A percentile compares a stretch with the other conserved stretches of the same genome.
Evolutionary conservation across 495 filamentous ascomycete genomes (phyloP).

Genomic region (Penicillium taxi): DNA sequence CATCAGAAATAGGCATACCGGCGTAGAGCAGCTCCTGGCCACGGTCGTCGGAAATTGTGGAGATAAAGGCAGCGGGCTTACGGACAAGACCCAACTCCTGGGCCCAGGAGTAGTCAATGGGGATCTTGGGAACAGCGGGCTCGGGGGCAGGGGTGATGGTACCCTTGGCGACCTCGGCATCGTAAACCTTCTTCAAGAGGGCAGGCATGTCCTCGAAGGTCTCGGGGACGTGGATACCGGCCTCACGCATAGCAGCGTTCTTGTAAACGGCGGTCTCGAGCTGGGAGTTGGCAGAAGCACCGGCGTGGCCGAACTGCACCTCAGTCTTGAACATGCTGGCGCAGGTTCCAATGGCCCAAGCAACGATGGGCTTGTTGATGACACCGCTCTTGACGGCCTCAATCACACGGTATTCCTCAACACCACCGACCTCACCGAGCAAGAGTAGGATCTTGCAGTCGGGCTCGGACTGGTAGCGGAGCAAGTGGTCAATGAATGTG

Average conservation of each 20-base stretch:
- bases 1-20: conserved; percentile 98
- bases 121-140: conserved; percentile 95
- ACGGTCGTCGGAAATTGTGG: conserved; percentile 99
- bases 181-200: conserved; percentile 68
- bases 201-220: conserved; percentile 94
- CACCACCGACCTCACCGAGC: conserved; percentile 96
- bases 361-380: conserved; percentile 97
- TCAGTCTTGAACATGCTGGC: conserved; percentile 99
- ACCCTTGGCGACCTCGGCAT: conserved; percentile 74
- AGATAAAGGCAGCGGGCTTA: conserved; percentile 99
- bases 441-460: conserved; percentile 95
- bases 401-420: conserved; percentile 99
- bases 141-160: conserved; percentile 77
- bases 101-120: conserved; percentile 99
- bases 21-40: conserved; percentile 98
- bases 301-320: conserved; percentile 98
- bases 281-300: conserved; percentile 97
- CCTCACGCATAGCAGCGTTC: conserved; percentile 94
- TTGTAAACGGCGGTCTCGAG: conserved; percentile 93
- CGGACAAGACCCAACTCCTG: conserved; percentile 98
- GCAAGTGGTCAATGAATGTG: conserved; percentile 97
- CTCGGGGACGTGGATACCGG: conserved; percentile 86
- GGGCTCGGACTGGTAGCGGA: conserved; percentile 90
- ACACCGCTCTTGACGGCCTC: conserved; percentile 89
- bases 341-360: conserved; percentile 98